These are phyloP conservation scores for Tricholoma saponaceum DNA, from an alignment of 768 basidiomycete species.

Conservation along the genomic window DNA sequence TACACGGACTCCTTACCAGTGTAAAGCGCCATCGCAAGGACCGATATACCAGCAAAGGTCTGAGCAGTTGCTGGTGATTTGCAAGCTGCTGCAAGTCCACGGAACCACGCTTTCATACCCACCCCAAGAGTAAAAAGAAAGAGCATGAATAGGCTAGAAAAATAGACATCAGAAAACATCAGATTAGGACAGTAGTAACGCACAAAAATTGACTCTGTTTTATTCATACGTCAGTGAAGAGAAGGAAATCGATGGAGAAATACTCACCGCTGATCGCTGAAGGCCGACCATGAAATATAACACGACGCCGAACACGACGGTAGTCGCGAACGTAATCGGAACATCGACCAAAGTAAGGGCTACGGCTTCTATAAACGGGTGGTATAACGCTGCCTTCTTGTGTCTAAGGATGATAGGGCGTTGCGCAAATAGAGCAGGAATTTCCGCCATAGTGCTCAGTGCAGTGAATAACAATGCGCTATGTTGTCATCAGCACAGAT, in stretches of 20 bases:
- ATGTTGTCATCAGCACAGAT: too few relatives aligned
- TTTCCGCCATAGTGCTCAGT: conserved; percentile 59
- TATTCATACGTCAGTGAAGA: background rate
- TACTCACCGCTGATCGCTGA: conserved; percentile 37
- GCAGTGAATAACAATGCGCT: conserved; percentile 58
- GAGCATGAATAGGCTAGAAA: conserved; percentile 50
- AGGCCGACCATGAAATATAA: conserved; percentile 63
- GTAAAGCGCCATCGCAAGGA: background rate
- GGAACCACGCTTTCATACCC: conserved; percentile 75
- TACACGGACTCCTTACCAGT: background rate
- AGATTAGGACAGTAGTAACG: background rate
- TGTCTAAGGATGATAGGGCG: conserved; percentile 59
- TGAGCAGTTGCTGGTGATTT: conserved; percentile 57
- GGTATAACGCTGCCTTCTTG: conserved; percentile 56
- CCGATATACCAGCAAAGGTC: conserved; percentile 31
- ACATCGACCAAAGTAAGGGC: conserved; percentile 53
- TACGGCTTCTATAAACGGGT: conserved; percentile 42
- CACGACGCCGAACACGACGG: conserved; percentile 41
- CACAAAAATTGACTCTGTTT: conserved; percentile 56
- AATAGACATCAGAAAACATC: background rate
- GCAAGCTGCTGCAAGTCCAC: conserved; percentile 58
- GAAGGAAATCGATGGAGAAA: too few relatives aligned
- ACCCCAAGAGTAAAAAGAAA: conserved; percentile 53
- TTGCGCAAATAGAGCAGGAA: conserved; percentile 57
- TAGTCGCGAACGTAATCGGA: conserved; percentile 49